These are phyloP conservation scores for Pythium dissimile DNA, from an alignment of 352 stramenopile species.

Conservation along the genomic window DNA sequence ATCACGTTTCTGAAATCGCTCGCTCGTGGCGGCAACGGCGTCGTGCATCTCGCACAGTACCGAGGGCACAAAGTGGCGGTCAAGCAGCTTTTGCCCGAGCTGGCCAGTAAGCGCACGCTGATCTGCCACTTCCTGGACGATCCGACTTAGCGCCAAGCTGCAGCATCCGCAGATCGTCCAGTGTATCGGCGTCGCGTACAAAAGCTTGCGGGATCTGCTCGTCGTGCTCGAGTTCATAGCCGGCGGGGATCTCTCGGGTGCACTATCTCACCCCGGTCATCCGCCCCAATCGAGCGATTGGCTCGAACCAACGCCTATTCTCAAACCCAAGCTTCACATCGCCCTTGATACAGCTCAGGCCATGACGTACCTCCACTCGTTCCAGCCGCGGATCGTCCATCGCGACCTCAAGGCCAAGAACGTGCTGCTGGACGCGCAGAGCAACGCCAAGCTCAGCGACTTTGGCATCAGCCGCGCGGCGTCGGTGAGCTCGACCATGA, in stretches of 20 bases:
- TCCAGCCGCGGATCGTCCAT: neutral
- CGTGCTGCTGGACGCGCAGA: neutral
- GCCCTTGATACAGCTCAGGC: neutral
- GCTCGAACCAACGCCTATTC: neutral
- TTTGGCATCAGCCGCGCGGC: constrained; percentile 20
- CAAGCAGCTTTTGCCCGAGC: neutral
- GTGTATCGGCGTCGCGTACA: neutral
- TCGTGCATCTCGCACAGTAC: neutral
- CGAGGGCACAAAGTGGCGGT: neutral
- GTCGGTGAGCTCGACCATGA: neutral
- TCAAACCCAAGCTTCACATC: neutral
- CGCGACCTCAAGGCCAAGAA: neutral
- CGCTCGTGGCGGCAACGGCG: neutral
- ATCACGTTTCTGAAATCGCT: neutral
- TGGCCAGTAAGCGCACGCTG: neutral
- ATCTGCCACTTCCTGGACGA: neutral
- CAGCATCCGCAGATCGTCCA: neutral
- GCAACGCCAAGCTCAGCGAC: constrained; percentile 22
- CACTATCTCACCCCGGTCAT: neutral
- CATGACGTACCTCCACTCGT: neutral
- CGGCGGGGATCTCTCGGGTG: neutral
- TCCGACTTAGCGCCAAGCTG: neutral
- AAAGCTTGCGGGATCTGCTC: neutral
- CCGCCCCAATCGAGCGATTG: neutral
- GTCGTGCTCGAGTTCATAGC: neutral